These are phyloP conservation scores for Penicillium silybi DNA, from an alignment of 495 filamentous ascomycete species.

Conservation along the genomic window DNA sequence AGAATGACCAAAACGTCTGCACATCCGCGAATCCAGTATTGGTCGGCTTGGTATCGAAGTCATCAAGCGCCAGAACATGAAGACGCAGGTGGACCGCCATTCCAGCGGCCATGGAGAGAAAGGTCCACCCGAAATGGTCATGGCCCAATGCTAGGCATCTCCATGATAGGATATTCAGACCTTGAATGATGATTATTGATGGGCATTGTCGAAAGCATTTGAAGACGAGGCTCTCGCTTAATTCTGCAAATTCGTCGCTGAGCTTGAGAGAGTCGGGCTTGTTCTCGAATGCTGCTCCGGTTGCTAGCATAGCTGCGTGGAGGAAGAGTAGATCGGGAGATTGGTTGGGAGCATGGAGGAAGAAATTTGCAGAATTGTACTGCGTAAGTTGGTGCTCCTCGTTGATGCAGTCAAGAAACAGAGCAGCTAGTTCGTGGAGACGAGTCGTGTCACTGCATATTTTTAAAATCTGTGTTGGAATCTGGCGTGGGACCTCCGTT, in stretches of 20 bases:
- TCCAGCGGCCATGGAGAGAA: conserved; percentile 10
- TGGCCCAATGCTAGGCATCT: conserved; percentile 3
- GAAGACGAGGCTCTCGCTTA: conserved; percentile 7
- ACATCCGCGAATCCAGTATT: neutral
- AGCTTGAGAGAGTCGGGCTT: neutral
- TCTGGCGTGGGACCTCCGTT: no score
- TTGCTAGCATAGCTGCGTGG: conserved; percentile 5
- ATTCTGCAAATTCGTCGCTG: conserved; percentile 2
- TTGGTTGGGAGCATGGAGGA: neutral
- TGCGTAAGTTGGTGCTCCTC: conserved; percentile 8
- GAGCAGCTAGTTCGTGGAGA: neutral
- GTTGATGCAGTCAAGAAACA: conserved; percentile 5
- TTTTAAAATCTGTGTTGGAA: neutral
- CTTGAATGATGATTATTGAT: conserved; percentile 8
- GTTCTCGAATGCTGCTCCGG: conserved; percentile 6
- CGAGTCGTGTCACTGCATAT: neutral
- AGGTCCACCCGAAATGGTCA: conserved; percentile 9
- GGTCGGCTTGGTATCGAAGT: neutral
- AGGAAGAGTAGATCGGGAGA: conserved; percentile 2
- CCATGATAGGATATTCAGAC: conserved; percentile 7
- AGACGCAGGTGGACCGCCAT: conserved; percentile 9
- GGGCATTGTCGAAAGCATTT: conserved; percentile 6
- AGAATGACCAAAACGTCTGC: conserved; percentile 11
- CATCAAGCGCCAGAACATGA: conserved; percentile 7
- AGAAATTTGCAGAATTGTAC: neutral